Evolutionary conservation across 2,329 filamentous ascomycete species (phyloP).

Genomic region (Scolecobasidium constrictum): DNA sequence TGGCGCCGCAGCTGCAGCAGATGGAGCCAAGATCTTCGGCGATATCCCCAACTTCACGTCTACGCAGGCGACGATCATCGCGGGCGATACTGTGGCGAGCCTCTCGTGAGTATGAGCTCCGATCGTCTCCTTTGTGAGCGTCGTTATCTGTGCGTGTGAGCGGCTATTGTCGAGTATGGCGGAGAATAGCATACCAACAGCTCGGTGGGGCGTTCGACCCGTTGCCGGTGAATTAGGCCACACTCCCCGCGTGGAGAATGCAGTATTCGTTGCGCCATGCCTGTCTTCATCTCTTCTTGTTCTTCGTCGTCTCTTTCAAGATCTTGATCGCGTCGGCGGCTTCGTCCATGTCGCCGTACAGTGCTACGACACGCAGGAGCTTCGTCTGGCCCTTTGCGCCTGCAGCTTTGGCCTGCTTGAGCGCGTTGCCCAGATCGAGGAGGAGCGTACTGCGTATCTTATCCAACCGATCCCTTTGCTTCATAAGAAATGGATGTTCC

Average conservation of each 20-base stretch:
- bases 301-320: conserved; percentile 34
- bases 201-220: not conserved
- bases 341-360: conserved; percentile 53
- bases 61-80: conserved; percentile 4
- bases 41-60: conserved; percentile 8
- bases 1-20: conserved; percentile 1
- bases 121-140: not conserved
- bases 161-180: too few relatives aligned
- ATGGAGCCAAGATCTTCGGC: conserved; percentile 3
- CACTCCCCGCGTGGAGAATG: not conserved
- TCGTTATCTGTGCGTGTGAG: too few relatives aligned
- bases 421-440: conserved; percentile 51
- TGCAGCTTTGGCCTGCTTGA: conserved; percentile 43
- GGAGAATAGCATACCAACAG: too few relatives aligned
- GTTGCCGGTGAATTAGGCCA: not conserved
- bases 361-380: conserved; percentile 44
- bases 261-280: too few relatives aligned
- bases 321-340: conserved; percentile 47
- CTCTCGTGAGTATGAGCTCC: conserved; percentile 21
- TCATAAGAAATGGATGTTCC: conserved; percentile 52
- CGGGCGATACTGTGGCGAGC: conserved; percentile 7
- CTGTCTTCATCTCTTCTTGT: too few relatives aligned
- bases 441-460: conserved; percentile 52
- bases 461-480: conserved; percentile 44
- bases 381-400: conserved; percentile 27